Evolutionary conservation across 2,329 filamentous ascomycete species (phyloP).

Genomic region (Colletotrichum sp.): DNA sequence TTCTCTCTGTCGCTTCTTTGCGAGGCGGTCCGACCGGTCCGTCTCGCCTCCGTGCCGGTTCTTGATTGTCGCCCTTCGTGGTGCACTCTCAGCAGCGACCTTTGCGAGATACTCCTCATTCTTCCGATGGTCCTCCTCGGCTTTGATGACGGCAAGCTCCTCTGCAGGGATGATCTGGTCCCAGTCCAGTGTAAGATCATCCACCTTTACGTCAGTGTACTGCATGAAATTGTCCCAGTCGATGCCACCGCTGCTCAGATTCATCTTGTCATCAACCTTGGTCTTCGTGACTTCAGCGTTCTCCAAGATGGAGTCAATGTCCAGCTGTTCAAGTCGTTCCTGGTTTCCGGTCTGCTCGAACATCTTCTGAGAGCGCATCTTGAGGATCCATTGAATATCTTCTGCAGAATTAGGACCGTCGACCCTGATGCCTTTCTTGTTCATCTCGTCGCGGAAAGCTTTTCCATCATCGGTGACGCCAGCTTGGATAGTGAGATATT

Average conservation of each 20-base stretch:
- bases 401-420: slow-evolving; percentile 89
- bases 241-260: slow-evolving; percentile 84
- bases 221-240: slow-evolving; percentile 95
- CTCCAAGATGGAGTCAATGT: slow-evolving; percentile 95
- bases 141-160: slow-evolving; percentile 86
- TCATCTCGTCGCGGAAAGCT: slow-evolving; percentile 74
- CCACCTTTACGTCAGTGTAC: slow-evolving; percentile 96
- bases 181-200: slow-evolving; percentile 82
- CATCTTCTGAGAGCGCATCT: slow-evolving; percentile 98
- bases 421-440: slow-evolving; percentile 74
- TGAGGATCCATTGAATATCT: slow-evolving; percentile 94
- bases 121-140: slow-evolving; percentile 82
- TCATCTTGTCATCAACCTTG: slow-evolving; percentile 90
- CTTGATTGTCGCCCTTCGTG: slow-evolving; percentile 72
- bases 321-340: slow-evolving; percentile 92
- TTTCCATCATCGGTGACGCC: slow-evolving; percentile 96
- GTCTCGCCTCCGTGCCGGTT: slow-evolving; percentile 58
- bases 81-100: slow-evolving; percentile 83
- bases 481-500: slow-evolving; percentile 96
- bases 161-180: slow-evolving; percentile 98
- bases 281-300: slow-evolving; percentile 98
- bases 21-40: slow-evolving; percentile 67
- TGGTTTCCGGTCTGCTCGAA: slow-evolving; percentile 98
- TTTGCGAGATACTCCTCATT: slow-evolving; percentile 83
- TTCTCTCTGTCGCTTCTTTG: slow-evolving; percentile 69